Evolutionary conservation across 2,329 filamentous ascomycete species (phyloP), one percentile per base, ranked within the genome.

Genomic region (Leptodontidium sp.): DNA sequence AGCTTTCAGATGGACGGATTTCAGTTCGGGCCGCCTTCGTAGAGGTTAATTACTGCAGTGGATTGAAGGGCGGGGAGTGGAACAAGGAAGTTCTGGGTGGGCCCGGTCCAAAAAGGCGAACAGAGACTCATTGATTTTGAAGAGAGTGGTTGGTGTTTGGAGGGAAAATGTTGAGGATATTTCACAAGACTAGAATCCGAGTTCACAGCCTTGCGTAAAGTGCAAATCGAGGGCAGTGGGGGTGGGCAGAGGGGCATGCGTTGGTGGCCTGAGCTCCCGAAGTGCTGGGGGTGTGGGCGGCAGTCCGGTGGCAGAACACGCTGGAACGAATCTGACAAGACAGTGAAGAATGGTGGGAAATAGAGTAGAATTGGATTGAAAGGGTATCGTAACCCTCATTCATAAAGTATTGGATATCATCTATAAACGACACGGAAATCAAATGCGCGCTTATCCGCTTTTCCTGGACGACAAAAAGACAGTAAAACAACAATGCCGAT

Each of bases 221-320:
- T 40, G 35, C 55, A 58, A 58, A 40, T 58, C 52, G 29, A 55
- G 15, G 55, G n/a, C 17, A 58, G 29, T 29, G 15, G n/a, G 35
- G 55, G 55, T n/a, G 55, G 32, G n/a, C 21, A 40, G 4, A 32
- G 5, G 5, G 17, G 15, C 17, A 49, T 49, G 43, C 11, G 4
- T 6, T 3, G 29, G 29, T 32, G 29, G 29, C 29, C 4, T 32
- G 29, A 32, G 29, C 29, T 32, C 29, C 38, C 38, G 38, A 6
- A 2, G 38, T 9, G 1, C 38, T 2, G 38, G 2, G 8, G 38
- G 38, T 8, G 38, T 12, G 11, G 38, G 38, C 8, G 11, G 38
- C 38, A 40, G 0, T 9, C 8, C 9, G 8, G 47, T 24, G 47
- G 9, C 47, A 24, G n/a, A 50, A 21, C n/a, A 32, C 21, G 17